Evolutionary conservation across 2,329 filamentous ascomycete species (phyloP), one percentile per base, ranked within the genome.

Genomic region (Pseudogymnoascus destructans): DNA sequence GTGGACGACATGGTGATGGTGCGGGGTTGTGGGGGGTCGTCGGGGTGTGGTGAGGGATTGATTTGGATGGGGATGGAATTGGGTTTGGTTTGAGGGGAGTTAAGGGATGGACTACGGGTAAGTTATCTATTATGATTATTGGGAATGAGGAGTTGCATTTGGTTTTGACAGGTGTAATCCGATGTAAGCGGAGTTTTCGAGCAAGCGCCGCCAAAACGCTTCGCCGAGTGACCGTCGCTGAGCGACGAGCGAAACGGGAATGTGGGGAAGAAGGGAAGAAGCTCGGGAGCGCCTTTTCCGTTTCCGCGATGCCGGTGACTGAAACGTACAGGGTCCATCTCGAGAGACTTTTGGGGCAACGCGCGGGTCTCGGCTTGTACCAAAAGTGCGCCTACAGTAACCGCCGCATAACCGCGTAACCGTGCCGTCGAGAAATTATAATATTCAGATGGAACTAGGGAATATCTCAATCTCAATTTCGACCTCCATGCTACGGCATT

Each of bases 401-500:
- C 40, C 40, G 21, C 40, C 40, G 21, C 40, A 46, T 27, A 46
- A 46, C 21, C 40, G 40, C 21, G 40, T 25, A 46, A 49, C 40
- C 40, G 40, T 49, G 21, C 40, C 21, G 40, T 27, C 40, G 40
- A 21, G 40, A 49, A 49, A 49, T 49, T 49, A 49, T 49, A 49
- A 27, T 49, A 49, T 49, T 49, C 40, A 49, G 40, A 49, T 27
- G 10, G 10, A 49, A 9, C 40, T 27, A 42, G n/a, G 40, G 40
- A 49, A 49, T 49, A 49, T 49, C 40, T 49, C 17, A 49, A 49
- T 49, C 40, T 49, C 40, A 49, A 49, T 49, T 27, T 49, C 40
- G 27, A 49, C 27, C 40, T 49, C 40, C 7, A 11, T 46, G 13
- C 2, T 15, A 49, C 13, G 11, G 21, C 7, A 25, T 9, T 21